Conservation (phyloP, 225 moss, liverwort and hornwort genomes). For the Climacium dendroides region DNA sequence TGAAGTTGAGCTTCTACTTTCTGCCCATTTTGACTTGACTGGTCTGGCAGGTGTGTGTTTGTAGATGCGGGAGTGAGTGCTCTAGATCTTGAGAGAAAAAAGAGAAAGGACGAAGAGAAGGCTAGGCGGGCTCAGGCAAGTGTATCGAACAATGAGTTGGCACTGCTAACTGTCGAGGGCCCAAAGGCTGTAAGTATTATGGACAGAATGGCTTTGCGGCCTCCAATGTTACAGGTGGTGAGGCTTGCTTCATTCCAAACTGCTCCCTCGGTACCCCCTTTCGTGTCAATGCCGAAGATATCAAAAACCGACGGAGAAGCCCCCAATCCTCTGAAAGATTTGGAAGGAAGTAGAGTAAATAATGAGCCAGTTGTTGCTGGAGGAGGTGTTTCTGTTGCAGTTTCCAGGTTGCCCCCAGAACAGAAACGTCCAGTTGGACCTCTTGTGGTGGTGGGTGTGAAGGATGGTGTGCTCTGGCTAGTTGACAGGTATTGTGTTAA, state of each 20-base stretch:
- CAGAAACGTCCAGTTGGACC: slow-evolving; percentile 97
- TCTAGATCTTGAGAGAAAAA: slow-evolving; percentile 86
- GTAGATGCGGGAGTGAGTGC: slow-evolving; percentile 96
- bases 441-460: slow-evolving; percentile 82
- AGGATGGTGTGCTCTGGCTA: slow-evolving; percentile 96
- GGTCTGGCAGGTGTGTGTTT: slow-evolving; percentile 74
- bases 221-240: slow-evolving; percentile 98
- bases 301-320: slow-evolving; percentile 68
- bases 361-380: slow-evolving; percentile 83
- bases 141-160: slow-evolving; percentile 71
- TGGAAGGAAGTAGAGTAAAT: slow-evolving; percentile 58
- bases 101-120: slow-evolving; percentile 78
- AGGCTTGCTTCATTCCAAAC: slow-evolving; percentile 91
- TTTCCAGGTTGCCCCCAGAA: slow-evolving; percentile 84
- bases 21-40: background rate
- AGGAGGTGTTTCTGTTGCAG: slow-evolving; percentile 91
- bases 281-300: slow-evolving; percentile 69
- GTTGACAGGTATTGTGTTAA: slow-evolving; percentile 70
- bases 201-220: slow-evolving; percentile 73
- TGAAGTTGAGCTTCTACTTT: background rate
- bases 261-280: slow-evolving; percentile 81
- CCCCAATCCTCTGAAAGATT: slow-evolving; percentile 51
- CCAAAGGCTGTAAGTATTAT: slow-evolving; percentile 40
- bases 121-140: slow-evolving; percentile 57
- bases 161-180: slow-evolving; percentile 71